Conservation (phyloP, 2,329 filamentous ascomycete genomes). For the Paecilomyces dactylethromorphus region DNA sequence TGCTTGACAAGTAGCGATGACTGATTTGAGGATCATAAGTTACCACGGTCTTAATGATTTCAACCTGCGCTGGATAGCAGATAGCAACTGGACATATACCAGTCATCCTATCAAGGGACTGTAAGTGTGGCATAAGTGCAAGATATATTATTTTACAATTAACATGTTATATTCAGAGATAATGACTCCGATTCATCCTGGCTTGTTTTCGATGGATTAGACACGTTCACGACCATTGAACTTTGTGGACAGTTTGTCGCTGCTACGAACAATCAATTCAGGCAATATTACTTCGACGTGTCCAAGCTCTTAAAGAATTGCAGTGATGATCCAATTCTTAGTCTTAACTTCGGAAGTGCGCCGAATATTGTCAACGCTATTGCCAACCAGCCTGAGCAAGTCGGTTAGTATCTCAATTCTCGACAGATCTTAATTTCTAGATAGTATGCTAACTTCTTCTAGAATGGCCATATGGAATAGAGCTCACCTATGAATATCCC, state of each 20-base stretch:
- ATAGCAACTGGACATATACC: constrained; percentile 56
- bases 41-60: constrained; percentile 55
- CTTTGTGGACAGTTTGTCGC: constrained; percentile 51
- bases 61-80: constrained; percentile 53
- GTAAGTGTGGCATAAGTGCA: constrained; percentile 19
- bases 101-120: constrained; percentile 40
- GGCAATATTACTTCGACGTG: constrained; percentile 56
- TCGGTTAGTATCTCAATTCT: constrained; percentile 23
- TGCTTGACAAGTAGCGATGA: background rate
- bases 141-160: background rate
- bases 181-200: constrained; percentile 38
- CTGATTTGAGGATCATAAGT: constrained; percentile 12
- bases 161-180: constrained; percentile 9
- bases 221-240: constrained; percentile 53
- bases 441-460: background rate
- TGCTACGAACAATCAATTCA: constrained; percentile 56
- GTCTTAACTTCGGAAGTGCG: constrained; percentile 53
- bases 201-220: constrained; percentile 56
- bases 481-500: constrained; percentile 45
- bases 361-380: constrained; percentile 48
- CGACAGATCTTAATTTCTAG: no score
- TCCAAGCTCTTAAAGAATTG: constrained; percentile 42
- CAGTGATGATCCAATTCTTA: constrained; percentile 31
- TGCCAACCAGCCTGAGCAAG: constrained; percentile 43
- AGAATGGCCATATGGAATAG: constrained; percentile 46